Evolutionary conservation across 371 early-diverging fungal species (phyloP), one percentile per base, ranked within the genome.

Genomic region (Actinomucor elegans): DNA sequence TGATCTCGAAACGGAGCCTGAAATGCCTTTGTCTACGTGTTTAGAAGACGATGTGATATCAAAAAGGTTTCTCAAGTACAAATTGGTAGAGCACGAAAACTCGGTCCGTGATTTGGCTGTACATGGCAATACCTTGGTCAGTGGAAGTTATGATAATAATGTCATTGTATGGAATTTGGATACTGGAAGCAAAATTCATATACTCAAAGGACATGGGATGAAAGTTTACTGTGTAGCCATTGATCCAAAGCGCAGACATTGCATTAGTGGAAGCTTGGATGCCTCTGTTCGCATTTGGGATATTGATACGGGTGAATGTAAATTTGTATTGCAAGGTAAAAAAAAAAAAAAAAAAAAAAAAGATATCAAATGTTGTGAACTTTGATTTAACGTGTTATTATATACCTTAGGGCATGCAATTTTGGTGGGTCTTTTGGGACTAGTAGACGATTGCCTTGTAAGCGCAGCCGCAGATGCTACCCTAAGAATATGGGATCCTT

Each of bases 191-290:
- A 58, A 79, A 29, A 51, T 80, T 5, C 84, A 85, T 57, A 61
- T 71, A 15, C 78, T 92, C 24, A 62, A 74, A 11, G 97, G 96
- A 2, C 97, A 97, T 57, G 76, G 83, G 14, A 86, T 94, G 55
- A 94, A 94, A 59, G 97, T 98, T 4, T 98, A 98, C 64, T 87
- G 90, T 9, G 91, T 98, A 10, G 94, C 91, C 10, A 83, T 94
- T 53, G 90, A 88, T 63, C 84, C 84, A n/a, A 92, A 90, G 55
- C 76, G 91, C 24, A 71, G 84, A 28, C 85, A 89, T 48, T 90
- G 97, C 40, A 90, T 95, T 58, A 91, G 92, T 55, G 99, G 99
- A 34, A 93, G 94, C 59, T 91, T 98, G 89, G 99, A 99, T 74
- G 88, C 95, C 0, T 85, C 88, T 27, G 96, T 97, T n/a, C 81